phyloP scores from a whole-genome alignment of 202 grass and related monocot genomes.

The Zoysia matrella region DNA sequence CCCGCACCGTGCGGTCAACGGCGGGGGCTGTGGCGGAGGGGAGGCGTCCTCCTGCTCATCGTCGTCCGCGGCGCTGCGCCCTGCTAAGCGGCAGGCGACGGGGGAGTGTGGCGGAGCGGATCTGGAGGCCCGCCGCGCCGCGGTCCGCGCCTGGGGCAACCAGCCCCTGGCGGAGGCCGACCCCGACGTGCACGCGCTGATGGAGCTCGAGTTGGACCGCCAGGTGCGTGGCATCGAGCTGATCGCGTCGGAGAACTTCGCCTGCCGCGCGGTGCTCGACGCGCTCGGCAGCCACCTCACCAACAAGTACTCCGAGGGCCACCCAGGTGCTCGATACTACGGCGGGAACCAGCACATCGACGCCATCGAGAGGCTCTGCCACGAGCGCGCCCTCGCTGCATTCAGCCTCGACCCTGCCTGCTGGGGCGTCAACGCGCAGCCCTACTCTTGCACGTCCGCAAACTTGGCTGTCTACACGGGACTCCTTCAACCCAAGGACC shows the following conservation, averaged over 20 bases:
- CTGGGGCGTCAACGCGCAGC: constrained; percentile 96
- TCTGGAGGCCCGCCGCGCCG: constrained; percentile 58
- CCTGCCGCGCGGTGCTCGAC: constrained; percentile 88
- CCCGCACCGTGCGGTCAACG: constrained; percentile 46
- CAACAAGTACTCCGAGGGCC: constrained; percentile 97
- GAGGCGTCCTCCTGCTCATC: constrained; percentile 75
- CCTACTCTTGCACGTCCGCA: constrained; percentile 95
- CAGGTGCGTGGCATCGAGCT: constrained; percentile 95
- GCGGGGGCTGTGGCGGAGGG: constrained; percentile 32
- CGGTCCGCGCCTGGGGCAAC: constrained; percentile 81
- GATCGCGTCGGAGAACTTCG: constrained; percentile 96
- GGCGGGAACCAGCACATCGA: constrained; percentile 91
- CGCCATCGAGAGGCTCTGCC: constrained; percentile 88
- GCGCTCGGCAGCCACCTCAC: constrained; percentile 96
- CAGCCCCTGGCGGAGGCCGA: constrained; percentile 71
- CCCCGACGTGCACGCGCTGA: constrained; percentile 76
- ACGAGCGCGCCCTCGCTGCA: constrained; percentile 65
- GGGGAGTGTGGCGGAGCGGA: constrained; percentile 52
- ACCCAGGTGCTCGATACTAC: constrained; percentile 84
- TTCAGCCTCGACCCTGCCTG: constrained; percentile 69
- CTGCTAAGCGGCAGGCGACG: constrained; percentile 48
- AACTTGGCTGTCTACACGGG: constrained; percentile 96
- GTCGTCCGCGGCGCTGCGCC: constrained; percentile 51
- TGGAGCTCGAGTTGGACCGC: constrained; percentile 79
- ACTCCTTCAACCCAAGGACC: constrained; percentile 80